These are phyloP conservation scores for Phyllosticta paracitricarpa DNA, from an alignment of 2,329 filamentous ascomycete species.

Conservation along the genomic window DNA sequence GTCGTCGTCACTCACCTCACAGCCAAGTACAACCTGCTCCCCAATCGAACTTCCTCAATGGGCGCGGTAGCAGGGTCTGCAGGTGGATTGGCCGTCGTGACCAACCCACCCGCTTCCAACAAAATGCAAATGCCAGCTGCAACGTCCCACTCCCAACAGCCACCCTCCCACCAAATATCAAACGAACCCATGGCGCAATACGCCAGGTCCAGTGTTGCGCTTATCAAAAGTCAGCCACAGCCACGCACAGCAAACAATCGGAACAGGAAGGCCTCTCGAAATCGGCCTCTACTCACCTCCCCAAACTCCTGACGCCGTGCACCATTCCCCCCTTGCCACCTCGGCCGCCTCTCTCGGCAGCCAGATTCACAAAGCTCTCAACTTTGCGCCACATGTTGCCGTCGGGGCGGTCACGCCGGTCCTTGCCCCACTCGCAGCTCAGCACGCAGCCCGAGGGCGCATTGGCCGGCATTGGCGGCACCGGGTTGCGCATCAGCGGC, in stretches of 20 bases:
- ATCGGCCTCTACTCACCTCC: conserved; percentile 35
- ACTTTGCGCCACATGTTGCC: conserved; percentile 64
- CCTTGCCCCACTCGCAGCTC: conserved; percentile 72
- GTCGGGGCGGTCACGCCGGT: conserved; percentile 53
- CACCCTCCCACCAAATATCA: conserved; percentile 77
- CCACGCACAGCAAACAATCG: background rate
- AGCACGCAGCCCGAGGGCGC: conserved; percentile 64
- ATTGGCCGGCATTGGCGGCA: conserved; percentile 51
- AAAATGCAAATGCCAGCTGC: conserved; percentile 65
- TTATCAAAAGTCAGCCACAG: conserved; percentile 19
- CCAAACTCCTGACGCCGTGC: conserved; percentile 62
- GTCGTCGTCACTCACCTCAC: conserved; percentile 43
- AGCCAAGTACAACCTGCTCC: conserved; percentile 60
- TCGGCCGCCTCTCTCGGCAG: conserved; percentile 52
- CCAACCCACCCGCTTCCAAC: conserved; percentile 61
- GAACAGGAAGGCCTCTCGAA: background rate
- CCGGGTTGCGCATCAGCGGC: conserved; percentile 52
- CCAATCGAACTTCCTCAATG: conserved; percentile 52
- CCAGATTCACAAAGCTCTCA: conserved; percentile 67
- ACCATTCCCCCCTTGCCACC: conserved; percentile 67
- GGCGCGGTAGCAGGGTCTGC: conserved; percentile 43
- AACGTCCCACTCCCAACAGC: conserved; percentile 77
- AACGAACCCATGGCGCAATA: conserved; percentile 67
- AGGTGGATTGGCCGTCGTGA: conserved; percentile 66
- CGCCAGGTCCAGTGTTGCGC: conserved; percentile 63